Percentiles rank a stretch among this genome's conserved stretches.
Evolutionary conservation across 306 rosid genomes (phyloP).

Genomic region (Oxytropis ochrocephala): DNA sequence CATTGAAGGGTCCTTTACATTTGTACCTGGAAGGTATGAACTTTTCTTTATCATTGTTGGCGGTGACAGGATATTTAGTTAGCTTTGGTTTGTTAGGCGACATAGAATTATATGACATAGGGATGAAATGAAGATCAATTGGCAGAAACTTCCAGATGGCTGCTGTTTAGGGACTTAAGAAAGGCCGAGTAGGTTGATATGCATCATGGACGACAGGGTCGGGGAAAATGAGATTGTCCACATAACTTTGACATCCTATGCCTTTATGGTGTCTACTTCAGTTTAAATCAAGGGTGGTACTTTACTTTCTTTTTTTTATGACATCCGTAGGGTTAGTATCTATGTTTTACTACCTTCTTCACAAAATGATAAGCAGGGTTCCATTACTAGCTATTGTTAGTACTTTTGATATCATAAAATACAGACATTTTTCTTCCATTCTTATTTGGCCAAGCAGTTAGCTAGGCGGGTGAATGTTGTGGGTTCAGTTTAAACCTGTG

Average conservation of each 20-base stretch:
- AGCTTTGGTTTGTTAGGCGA: neutral
- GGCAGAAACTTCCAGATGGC: neutral
- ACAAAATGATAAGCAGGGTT: neutral
- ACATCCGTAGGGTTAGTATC: neutral
- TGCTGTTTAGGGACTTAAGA: neutral
- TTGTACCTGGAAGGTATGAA: conserved; percentile 88
- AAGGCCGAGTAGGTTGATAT: neutral
- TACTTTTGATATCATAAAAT: neutral
- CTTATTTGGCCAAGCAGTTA: neutral
- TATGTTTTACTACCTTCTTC: neutral
- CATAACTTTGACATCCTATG: neutral
- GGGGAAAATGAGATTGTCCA: neutral
- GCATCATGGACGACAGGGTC: neutral
- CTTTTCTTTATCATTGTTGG: neutral
- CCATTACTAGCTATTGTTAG: neutral
- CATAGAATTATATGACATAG: neutral
- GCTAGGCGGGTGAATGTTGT: neutral
- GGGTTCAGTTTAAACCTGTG: neutral
- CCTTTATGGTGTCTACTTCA: neutral
- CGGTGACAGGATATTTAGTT: neutral
- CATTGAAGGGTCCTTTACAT: conserved; percentile 79
- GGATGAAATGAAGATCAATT: neutral
- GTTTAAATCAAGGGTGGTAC: neutral
- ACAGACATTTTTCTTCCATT: neutral
- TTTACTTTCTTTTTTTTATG: too few relatives aligned